These are phyloP conservation scores for Hypoxylon sp. DNA, from an alignment of 2,329 filamentous ascomycete species.

Conservation along the genomic window DNA sequence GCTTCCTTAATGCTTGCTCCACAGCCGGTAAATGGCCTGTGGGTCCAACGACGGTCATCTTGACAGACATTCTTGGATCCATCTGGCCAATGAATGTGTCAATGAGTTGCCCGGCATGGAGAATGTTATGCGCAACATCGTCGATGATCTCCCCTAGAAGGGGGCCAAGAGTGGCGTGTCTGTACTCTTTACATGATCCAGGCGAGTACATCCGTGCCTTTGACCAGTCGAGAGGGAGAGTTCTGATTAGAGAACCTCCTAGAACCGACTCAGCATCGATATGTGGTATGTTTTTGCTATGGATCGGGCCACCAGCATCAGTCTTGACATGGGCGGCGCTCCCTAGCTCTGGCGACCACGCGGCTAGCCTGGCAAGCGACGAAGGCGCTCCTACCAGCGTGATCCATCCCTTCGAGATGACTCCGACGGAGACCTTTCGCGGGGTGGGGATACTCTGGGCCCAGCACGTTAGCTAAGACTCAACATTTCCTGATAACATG, in stretches of 20 bases:
- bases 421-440: background rate
- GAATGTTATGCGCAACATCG: conserved; percentile 2
- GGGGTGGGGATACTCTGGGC: conserved; percentile 3
- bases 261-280: background rate
- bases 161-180: conserved; percentile 3
- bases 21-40: conserved; percentile 2
- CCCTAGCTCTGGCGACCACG: background rate
- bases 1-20: conserved; percentile 3
- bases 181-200: conserved; percentile 3
- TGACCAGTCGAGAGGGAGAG: background rate
- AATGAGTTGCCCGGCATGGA: background rate
- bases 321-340: conserved; percentile 1
- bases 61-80: background rate
- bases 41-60: background rate
- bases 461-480: background rate
- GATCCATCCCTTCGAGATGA: conserved; percentile 7
- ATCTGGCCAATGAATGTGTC: background rate
- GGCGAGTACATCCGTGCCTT: conserved; percentile 7
- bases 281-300: background rate
- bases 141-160: conserved; percentile 4
- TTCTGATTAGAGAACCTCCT: background rate
- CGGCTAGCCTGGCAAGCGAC: background rate
- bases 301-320: conserved; percentile 1
- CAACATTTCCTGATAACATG: background rate
- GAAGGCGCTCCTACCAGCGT: background rate